A percentile compares a stretch with the other conserved stretches of the same genome.
Conservation (phyloP, 1,284 basidiomycete species). For the Takashimella koratensis region DNA sequence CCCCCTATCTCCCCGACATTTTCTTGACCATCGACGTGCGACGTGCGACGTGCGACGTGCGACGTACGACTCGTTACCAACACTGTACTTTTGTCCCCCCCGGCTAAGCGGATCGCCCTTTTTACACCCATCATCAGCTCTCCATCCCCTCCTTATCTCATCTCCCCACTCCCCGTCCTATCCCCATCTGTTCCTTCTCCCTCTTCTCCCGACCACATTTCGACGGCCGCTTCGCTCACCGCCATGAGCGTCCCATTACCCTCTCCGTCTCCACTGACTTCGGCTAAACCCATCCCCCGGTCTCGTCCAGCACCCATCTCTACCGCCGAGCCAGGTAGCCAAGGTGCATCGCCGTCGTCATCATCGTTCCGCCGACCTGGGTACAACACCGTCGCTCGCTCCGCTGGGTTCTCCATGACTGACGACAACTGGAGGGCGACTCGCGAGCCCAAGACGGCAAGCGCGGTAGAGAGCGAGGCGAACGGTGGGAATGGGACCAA, state of each 20-base stretch:
- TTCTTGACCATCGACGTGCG: too few species aligned
- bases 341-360: constrained; percentile 4
- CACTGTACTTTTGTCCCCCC: too few species aligned
- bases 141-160: too few species aligned
- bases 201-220: too few species aligned
- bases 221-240: too few species aligned
- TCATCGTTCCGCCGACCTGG: constrained; percentile 10
- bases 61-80: too few species aligned
- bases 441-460: constrained; percentile 8
- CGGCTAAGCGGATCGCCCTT: too few species aligned
- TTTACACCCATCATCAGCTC: too few species aligned
- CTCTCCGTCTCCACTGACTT: constrained; percentile 23
- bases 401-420: constrained; percentile 7
- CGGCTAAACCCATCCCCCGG: constrained; percentile 33
- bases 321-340: constrained; percentile 9
- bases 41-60: too few species aligned
- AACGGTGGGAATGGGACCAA: constrained; percentile 3
- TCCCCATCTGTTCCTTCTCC: too few species aligned
- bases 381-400: neutral
- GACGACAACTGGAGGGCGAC: constrained; percentile 30
- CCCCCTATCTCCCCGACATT: too few species aligned
- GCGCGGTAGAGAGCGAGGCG: constrained; percentile 1
- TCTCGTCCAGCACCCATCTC: constrained; percentile 34
- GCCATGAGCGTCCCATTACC: constrained; percentile 28
- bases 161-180: too few species aligned